Conservation (phyloP, 495 filamentous ascomycete genomes). For the Chaetomium fimeti region DNA sequence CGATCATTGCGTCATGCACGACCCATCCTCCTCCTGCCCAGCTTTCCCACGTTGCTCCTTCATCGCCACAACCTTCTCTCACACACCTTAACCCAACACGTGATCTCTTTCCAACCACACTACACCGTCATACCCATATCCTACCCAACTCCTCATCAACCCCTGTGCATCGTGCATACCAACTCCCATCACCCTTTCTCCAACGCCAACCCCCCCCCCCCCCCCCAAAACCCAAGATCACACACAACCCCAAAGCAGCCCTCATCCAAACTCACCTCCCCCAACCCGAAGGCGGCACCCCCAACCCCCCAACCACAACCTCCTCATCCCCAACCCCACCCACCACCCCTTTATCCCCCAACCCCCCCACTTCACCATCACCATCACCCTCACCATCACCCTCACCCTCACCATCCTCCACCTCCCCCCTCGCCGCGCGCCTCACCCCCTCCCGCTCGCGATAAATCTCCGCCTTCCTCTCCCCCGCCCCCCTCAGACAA, state of each 20-base stretch:
- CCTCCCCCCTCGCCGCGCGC: conserved; percentile 41
- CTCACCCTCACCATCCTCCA: conserved; percentile 31
- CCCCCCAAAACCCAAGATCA: neutral
- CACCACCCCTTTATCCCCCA: neutral
- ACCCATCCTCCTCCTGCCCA: neutral
- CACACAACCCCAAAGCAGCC: neutral
- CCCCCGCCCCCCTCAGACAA: conserved; percentile 54
- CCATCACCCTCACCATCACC: conserved; percentile 15
- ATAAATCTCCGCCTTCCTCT: conserved; percentile 48
- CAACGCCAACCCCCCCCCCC: neutral
- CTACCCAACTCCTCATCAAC: no score
- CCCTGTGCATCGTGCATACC: no score
- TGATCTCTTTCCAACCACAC: no score
- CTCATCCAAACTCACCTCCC: neutral
- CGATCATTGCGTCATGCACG: conserved; percentile 4
- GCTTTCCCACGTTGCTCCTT: neutral
- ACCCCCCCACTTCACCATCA: neutral
- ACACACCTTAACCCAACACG: neutral
- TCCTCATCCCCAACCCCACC: conserved; percentile 5
- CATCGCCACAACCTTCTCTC: neutral
- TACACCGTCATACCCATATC: no score
- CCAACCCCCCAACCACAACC: neutral
- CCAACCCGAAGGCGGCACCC: neutral
- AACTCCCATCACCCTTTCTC: no score
- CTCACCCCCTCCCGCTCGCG: conserved; percentile 46